Evolutionary conservation across 257 asterid species (phyloP), one percentile per base, ranked within the genome.

Genomic region (Datura wrightii): DNA sequence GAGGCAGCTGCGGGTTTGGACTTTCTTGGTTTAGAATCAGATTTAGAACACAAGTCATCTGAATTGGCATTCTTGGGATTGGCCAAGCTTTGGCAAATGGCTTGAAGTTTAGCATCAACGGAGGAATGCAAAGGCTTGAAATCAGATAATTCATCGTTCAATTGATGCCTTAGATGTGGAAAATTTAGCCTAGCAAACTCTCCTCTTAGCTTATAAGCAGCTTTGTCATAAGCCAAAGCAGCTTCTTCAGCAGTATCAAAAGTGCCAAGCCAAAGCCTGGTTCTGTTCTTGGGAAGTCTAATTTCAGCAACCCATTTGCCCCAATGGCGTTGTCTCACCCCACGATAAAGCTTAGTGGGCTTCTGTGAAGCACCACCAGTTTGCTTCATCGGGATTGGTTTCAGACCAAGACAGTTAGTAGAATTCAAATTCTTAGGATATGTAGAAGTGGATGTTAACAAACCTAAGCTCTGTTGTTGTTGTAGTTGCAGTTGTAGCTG

Each of bases 301-400:
- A 95, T 95, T 72, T 95, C 98, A 18, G 98, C 98, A 3, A 95
- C 98, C 98, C 98, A 95, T 88, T 95, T 95, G 41, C 98, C 98
- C 98, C 98, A 94, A 66, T 95, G 98, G 24, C 98, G 79, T 89
- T 95, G 98, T 90, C 98, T 84, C 69, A 95, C 98, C 58, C 98
- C 98, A 82, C 98, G 82, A 93, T 92, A 95, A 41, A 95, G 98
- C 89, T 94, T 95, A 3, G 87, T 50, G 3, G 97, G 86, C 87
- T 95, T 95, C 0, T 82, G 65, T 31, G 90, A 88, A 60, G 90
- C 19, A 14, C 92, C 94, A 36, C 92, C 95, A 19, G 87, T 42
- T 50, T 89, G 90, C 85, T 95, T 94, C 99, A 94, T 92, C 1
- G 84, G 89, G 82, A 88, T 93, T 56, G 95, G 89, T 55, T 89